Evolutionary conservation across 345 rosid genomes (phyloP), one percentile per base, ranked within the genome.

Genomic region (Balakata baccata): DNA sequence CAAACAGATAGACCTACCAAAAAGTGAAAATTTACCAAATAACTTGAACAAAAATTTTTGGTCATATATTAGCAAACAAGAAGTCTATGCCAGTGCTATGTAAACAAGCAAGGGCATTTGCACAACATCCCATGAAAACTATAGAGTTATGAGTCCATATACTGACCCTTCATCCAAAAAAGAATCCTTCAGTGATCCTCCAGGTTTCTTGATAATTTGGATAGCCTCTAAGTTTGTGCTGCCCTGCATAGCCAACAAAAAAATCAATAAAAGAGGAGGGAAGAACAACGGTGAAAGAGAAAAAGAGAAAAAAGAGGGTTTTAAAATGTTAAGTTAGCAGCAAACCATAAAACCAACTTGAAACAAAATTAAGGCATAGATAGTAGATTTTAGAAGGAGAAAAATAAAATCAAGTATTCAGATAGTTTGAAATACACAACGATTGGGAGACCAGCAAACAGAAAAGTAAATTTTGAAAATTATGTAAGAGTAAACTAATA

Each of bases 81-180:
- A n/a, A 64, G 46, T 20, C 66, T 7, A 63, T n/a, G 46, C 18
- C 14, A 7, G 16, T 39, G 17, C 49, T 9, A n/a, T 1, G 46
- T 43, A 43, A 43, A 43, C 46, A 46, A 66, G 18, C 17, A 11
- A 38, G 37, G 51, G 56, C 20, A 22, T 22, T 56, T 2, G 41
- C 0, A 29, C 13, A 6, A 47, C 49, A 69, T 22, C 18, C 38
- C 17, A 29, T 43, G 23, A 12, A 41, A 43, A 20, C 53, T 66
- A 11, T 22, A 25, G 56, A 29, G 34, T 10, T 50, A 71, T 11
- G 61, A 47, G 37, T 50, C 20, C 53, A 71, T 58, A 18, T 56
- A 64, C 87, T 79, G 80, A 92, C 99, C 99, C 99, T 87, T 95
- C 99, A 89, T 95, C 99, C 75, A 95, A 84, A 82, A 95, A 95